Evolutionary conservation across 148 eudicot genomes (phyloP).

Genomic region (Linanthus parryae): DNA sequence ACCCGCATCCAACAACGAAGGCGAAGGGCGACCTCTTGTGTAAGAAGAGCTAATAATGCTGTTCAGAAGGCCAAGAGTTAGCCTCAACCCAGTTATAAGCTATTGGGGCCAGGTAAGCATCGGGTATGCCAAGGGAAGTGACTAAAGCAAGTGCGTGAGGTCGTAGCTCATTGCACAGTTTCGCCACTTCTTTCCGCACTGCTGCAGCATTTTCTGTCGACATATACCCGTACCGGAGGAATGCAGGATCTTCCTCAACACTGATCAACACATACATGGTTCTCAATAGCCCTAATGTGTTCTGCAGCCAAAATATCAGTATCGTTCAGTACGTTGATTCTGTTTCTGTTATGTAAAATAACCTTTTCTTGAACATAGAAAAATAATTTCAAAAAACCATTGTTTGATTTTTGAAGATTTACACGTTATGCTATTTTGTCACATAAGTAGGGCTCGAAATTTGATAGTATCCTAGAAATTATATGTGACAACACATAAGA

Average conservation of each 20-base stretch:
- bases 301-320: constrained; percentile 50
- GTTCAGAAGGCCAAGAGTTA: constrained; percentile 49
- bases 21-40: no score
- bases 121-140: constrained; percentile 68
- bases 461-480: no score
- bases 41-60: no score
- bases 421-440: no score
- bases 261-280: constrained; percentile 56
- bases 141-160: constrained; percentile 79
- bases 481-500: no score
- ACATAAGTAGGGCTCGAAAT: no score
- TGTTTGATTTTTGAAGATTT: no score
- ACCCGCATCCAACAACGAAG: no score
- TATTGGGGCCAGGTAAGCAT: constrained; percentile 60
- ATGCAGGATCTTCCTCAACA: constrained; percentile 83
- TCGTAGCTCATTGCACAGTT: constrained; percentile 75
- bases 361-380: no score
- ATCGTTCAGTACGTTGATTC: no score
- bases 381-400: no score
- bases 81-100: constrained; percentile 78
- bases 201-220: constrained; percentile 55
- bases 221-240: constrained; percentile 85
- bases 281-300: constrained; percentile 55
- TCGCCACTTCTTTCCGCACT: constrained; percentile 70
- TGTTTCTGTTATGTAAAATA: no score